Percentiles rank a stretch among this genome's conserved stretches.
Evolutionary conservation across 306 rosid species (phyloP).

Genomic region (Lathyrus aphaca): DNA sequence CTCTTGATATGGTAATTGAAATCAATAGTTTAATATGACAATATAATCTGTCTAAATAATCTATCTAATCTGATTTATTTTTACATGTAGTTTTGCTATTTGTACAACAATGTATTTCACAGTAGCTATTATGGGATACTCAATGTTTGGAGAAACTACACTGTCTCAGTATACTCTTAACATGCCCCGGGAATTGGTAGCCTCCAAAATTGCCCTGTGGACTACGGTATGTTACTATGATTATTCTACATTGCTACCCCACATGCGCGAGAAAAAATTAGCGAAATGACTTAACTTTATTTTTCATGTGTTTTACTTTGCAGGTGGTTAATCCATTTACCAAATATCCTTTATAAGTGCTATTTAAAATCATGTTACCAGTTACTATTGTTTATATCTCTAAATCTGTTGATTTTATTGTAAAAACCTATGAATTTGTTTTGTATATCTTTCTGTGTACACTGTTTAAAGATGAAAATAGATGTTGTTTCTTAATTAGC

Average conservation of each 20-base stretch:
- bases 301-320: constrained; percentile 39
- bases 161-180: constrained; percentile 86
- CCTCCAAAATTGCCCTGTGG: constrained; percentile 88
- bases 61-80: constrained; percentile 12
- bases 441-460: neutral
- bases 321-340: constrained; percentile 99
- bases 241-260: constrained; percentile 4
- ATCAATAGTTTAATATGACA: too few species aligned
- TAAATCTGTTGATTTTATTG: neutral
- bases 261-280: neutral
- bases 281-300: constrained; percentile 40
- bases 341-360: constrained; percentile 72
- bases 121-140: constrained; percentile 85
- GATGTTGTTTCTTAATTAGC: constrained; percentile 56
- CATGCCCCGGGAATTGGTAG: constrained; percentile 74
- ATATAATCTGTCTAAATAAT: neutral
- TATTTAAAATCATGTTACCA: neutral
- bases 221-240: constrained; percentile 70
- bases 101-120: constrained; percentile 73
- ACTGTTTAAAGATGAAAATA: constrained; percentile 22
- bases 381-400: neutral
- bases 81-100: constrained; percentile 56
- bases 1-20: constrained; percentile 75
- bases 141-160: constrained; percentile 70
- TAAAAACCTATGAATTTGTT: neutral